Conservation (phyloP, 2,329 filamentous ascomycete genomes). For the Ophiostoma fasciatum region DNA sequence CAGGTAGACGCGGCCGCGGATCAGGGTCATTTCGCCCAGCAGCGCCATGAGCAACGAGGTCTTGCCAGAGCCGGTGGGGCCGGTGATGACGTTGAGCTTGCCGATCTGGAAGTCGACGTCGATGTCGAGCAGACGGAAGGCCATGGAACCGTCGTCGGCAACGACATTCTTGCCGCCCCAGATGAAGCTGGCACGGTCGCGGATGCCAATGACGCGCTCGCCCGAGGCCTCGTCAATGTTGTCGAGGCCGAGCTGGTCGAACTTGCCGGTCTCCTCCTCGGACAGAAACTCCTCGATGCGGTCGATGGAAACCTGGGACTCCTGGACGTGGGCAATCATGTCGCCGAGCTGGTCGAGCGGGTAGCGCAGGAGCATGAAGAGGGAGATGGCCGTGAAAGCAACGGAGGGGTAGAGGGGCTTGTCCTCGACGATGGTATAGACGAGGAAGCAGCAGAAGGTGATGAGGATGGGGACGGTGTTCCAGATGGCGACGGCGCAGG, state of each 20-base stretch:
- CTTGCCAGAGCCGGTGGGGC: slow-evolving; percentile 88
- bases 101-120: slow-evolving; percentile 72
- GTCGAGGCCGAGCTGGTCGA: slow-evolving; percentile 61
- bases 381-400: slow-evolving; percentile 88
- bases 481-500: slow-evolving; percentile 84
- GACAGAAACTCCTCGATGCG: slow-evolving; percentile 88
- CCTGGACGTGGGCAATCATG: slow-evolving; percentile 97
- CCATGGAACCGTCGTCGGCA: slow-evolving; percentile 50
- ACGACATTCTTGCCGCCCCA: slow-evolving; percentile 64
- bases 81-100: slow-evolving; percentile 82
- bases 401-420: slow-evolving; percentile 84
- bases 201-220: slow-evolving; percentile 67
- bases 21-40: slow-evolving; percentile 84
- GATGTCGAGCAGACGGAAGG: slow-evolving; percentile 72
- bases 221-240: slow-evolving; percentile 55
- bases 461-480: slow-evolving; percentile 91
- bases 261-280: slow-evolving; percentile 95
- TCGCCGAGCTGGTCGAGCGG: slow-evolving; percentile 92
- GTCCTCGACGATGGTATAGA: slow-evolving; percentile 81
- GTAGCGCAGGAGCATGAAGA: slow-evolving; percentile 86
- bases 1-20: slow-evolving; percentile 68
- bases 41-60: slow-evolving; percentile 92
- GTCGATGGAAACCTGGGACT: slow-evolving; percentile 91
- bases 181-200: slow-evolving; percentile 61
- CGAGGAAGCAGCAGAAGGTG: slow-evolving; percentile 88